Evolutionary conservation across 73 alveolate genomes (phyloP).

Genomic region (Paramecium sexaurelia): DNA sequence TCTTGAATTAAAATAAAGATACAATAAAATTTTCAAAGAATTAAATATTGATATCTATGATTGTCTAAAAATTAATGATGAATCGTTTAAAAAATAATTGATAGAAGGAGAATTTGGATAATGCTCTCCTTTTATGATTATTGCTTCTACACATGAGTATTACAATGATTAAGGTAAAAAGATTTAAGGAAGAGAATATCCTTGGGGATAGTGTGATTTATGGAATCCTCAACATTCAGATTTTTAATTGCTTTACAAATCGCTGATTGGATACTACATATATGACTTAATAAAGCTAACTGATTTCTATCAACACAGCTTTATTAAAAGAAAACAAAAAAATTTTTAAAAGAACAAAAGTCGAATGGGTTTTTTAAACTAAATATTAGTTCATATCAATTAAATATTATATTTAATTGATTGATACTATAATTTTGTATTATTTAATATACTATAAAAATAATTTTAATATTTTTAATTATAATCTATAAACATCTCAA

Average conservation of each 20-base stretch:
- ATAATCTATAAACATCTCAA: background rate
- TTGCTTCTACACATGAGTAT: slow-evolving; percentile 45
- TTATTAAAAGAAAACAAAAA: background rate
- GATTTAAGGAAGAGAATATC: slow-evolving; percentile 59
- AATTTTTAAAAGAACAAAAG: background rate
- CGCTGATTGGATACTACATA: slow-evolving; percentile 39
- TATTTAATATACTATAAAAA: background rate
- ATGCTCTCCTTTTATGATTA: slow-evolving; percentile 51
- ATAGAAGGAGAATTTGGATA: slow-evolving; percentile 40
- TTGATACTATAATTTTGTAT: background rate
- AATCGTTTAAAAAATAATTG: background rate
- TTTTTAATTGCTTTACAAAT: slow-evolving; percentile 31
- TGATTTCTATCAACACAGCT: slow-evolving; percentile 34
- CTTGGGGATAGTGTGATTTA: slow-evolving; percentile 67
- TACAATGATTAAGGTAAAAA: slow-evolving; percentile 26
- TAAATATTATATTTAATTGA: background rate
- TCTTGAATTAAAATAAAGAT: slow-evolving; percentile 27
- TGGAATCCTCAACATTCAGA: slow-evolving; percentile 69
- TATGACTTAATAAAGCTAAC: slow-evolving; percentile 53
- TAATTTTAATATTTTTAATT: too few species aligned
- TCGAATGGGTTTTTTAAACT: background rate
- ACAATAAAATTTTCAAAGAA: background rate
- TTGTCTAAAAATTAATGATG: slow-evolving; percentile 39
- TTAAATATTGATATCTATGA: slow-evolving; percentile 29
- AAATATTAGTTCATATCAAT: background rate